Evolutionary conservation across 2,329 filamentous ascomycete species (phyloP), one percentile per base, ranked within the genome.

Genomic region (Passalora sequoiae): DNA sequence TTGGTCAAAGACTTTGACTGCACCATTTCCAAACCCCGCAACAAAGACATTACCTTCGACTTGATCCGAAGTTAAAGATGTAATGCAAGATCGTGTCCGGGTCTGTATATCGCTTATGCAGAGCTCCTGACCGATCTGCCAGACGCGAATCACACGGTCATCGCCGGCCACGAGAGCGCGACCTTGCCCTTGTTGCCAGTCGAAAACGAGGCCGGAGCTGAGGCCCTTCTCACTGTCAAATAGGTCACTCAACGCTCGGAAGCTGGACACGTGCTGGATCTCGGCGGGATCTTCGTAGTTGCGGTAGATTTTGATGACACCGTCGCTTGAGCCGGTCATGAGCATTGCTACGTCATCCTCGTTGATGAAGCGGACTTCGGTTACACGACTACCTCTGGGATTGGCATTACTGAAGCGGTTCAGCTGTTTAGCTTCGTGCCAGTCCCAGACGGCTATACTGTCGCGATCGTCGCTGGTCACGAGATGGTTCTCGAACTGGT

Each of bases 151-250:
- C 24, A 96, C 86, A 45, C 92, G 86, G 41, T 96, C 88, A 63
- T 98, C 92, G 32, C 92, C 92, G 8, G 92, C 92, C 22, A 97
- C 92, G n/a, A 98, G 76, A 6, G 94, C 83, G 48, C 88, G 86
- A 6, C 92, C 92, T 55, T 88, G 87, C n/a, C 94, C 89, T 68
- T 98, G 92, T 64, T 97, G 91, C 92, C 92, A 98, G 65, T 98
- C 91, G 62, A 97, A 94, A 19, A 97, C 91, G 68, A 98, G 84
- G 16, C 92, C 92, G 1, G 89, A 89, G 64, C 95, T 94, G 8
- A 36, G 33, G 60, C 89, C 84, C 25, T 57, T 57, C 59, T 91
- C 95, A 64, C 87, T 94, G 3, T 89, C 88, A 4, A 97, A 85
- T 62, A 97, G 84, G 66, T 98, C 88, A 9, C 88, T 94, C 46